Evolutionary conservation across 2,329 filamentous ascomycete species (phyloP), one percentile per base, ranked within the genome.

Genomic region (Penicillium psychrosexuale): DNA sequence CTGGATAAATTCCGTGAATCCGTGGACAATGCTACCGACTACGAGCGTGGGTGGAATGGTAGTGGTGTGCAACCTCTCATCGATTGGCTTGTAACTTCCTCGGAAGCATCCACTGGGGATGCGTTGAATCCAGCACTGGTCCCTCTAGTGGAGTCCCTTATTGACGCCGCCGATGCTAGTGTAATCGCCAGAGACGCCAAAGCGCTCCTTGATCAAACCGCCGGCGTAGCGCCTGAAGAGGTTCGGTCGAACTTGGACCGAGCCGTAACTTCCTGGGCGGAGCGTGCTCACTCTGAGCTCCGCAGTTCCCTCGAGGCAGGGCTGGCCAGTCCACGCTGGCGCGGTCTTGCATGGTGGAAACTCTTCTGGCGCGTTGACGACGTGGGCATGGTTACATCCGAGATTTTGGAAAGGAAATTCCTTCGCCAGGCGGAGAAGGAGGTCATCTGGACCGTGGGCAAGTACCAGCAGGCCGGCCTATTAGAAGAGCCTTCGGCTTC

Each of bases 311-410:
- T 97, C 2, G 88, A 93, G 61, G 76, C 84, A 42, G 91, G 90
- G 0, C 93, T 97, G 64, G 78, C 82, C 0, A 85, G 89, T n/a
- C 80, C 77, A 17, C 80, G 85, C 37, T 97, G 93, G 93, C 83
- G 84, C 27, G 87, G 89, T 59, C 78, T 96, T 4, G 82, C 86
- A 15, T 97, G 93, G 92, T 97, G 91, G 88, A 96, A 96, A 71
- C 81, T 97, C 0, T 91, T 96, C 69, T 96, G 91, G 91, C 85
- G 91, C 19, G 91, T 94, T 24, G 93, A 97, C 68, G 93, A 97
- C 66, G 90, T 97, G 11, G 84, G 85, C 3, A 88, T 93, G 81
- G 85, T 96, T 51, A 86, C 89, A 3, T 84, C 85, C 1, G 89
- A 94, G 63, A 87, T 97, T 57, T 78, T 97, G 3, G 82, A 84